Base-by-base conservation (phyloP, 2,329 filamentous ascomycete species). In the Emergomyces orientalis region DNA sequence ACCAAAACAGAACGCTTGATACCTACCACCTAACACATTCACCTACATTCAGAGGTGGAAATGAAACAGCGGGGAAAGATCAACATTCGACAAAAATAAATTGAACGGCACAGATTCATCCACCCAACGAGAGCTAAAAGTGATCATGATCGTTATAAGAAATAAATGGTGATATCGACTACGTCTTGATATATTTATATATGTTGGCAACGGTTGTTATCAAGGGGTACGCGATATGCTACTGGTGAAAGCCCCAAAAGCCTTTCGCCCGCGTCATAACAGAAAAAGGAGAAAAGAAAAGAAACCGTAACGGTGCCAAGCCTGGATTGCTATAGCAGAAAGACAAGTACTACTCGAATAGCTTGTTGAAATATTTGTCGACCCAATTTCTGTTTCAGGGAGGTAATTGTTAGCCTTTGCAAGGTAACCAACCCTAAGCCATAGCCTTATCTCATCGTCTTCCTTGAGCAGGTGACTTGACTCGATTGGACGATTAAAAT, bases 291-390 rank as follows among this genome's bases (percentile, higher is more conserved):
- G 17, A n/a, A 6, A 30, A 54, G 27, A 34, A n/a, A 34, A 54
- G 30, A 34, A n/a, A 54, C 51, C 51, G 51, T 32, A n/a, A 30
- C 14, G 30, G 30, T 4, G 17, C 27, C 27, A n/a, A 19, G 14
- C 3, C 30, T 19, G 3, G 6, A 19, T 8, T 37, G 30, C 17
- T 52, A 30, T n/a, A n/a, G 52, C 22, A 27, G 37, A 59, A 41
- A 34, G 9, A 34, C 17, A 22, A 25, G 43, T n/a, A 27, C 37
- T 56, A 61, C 52, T 62, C 59, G 62, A 72, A 69, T 27, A 70
- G 37, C 49, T 68, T 65, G 43, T 65, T 64, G 51, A 69, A 59
- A n/a, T 54, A 62, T 34, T 62, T 62, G 32, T 63, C 62, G 7
- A 60, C 25, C 17, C n/a, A 39, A 27, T 63, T 63, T 43, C 62